Base-by-base conservation (phyloP, 106 monocot genomes). In the Allium fistulosum region DNA sequence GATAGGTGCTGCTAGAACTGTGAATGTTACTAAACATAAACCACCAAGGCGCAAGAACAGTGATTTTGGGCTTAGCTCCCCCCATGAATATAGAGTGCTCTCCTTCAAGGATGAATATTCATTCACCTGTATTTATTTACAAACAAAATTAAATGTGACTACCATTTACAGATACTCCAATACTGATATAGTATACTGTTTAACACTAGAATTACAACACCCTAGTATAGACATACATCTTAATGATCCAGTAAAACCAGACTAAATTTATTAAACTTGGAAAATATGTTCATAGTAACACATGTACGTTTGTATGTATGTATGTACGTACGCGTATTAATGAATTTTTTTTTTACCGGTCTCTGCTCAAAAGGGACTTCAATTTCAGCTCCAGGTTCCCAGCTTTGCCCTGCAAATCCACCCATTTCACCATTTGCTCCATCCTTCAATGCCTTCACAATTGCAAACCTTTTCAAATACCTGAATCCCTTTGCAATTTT, bases 311-410 rank as follows among this genome's bases (percentile, higher is more conserved):
- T 37, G 37, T 37, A 37, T 5, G 37, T 37, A 2, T 37, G 37
- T 22, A 22, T 22, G 22, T 22, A 22, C 1, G 22, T 22, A 22
- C 22, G 22, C 22, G 22, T 22, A 1, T 22, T 22, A 22, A 22
- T 22, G 22, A 22, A 22, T 22, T 22, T 22, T 22, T 0, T 22
- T 22, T 22, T 22, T 68, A 94, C 94, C 22, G 90, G 94, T 78
- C 94, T 79, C 64, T 94, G 94, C 61, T 94, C 94, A 59, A 84
- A 94, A 14, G 94, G 94, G 37, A 94, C 87, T 78, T 87, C 84
- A 37, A 90, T 87, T 73, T 94, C 90, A 62, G 90, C 28, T 12
- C 84, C 87, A 53, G 94, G 84, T 63, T 94, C 82, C 94, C 94
- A 94, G 11, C 72, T 87, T 64, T 77, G 72, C 1, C 90, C 90